Base-by-base conservation (phyloP, 2,329 filamentous ascomycete genomes). In the Aureobasidium musti region DNA sequence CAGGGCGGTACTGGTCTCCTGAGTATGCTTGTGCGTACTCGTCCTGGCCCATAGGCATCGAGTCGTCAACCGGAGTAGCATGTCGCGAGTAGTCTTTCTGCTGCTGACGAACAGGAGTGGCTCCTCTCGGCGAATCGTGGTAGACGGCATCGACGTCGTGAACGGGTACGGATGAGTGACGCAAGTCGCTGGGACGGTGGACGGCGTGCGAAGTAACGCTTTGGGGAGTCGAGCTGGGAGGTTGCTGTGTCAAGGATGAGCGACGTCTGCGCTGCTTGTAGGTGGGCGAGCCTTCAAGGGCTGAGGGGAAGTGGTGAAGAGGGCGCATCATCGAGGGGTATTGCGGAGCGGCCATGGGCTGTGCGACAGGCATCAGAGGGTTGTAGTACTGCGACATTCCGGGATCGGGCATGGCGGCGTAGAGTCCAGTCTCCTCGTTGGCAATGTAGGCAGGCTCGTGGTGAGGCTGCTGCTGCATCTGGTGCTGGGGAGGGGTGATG, bases 251-350 rank as follows among this genome's bases (percentile, higher is more conserved):
- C 69, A 98, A 92, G 49, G 94, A 98, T 41, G 95, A 97, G 69
- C 95, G 90, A 72, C 95, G 88, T 77, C 95, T 87, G 73, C 95
- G 88, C 83, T 98, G 95, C 86, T 99, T 99, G 82, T 99, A 99
- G 43, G 95, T 98, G 14, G 95, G 95, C 33, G 95, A 99, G 57
- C 95, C 95, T 81, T 99, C 95, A 75, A 98, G 95, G 59, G 97
- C 93, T 4, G 75, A 76, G 57, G 92, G 94, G 82, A 96, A 97
- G 63, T 83, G 82, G 72, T 91, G 91, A 68, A 84, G 87, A 45
- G 84, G 82, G 70, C 89, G 83, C 30, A 86, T 82, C 37, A 89
- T 86, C 53, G 90, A 87, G 30, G 89, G 87, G 79, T 91, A 97
- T 74, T 93, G 54, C 57, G 89, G 86, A 35, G 89, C 91, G 65